Evolutionary conservation across 2,329 filamentous ascomycete genomes (phyloP), one percentile per base, ranked within the genome.

Genomic region (Apiospora arundinis): DNA sequence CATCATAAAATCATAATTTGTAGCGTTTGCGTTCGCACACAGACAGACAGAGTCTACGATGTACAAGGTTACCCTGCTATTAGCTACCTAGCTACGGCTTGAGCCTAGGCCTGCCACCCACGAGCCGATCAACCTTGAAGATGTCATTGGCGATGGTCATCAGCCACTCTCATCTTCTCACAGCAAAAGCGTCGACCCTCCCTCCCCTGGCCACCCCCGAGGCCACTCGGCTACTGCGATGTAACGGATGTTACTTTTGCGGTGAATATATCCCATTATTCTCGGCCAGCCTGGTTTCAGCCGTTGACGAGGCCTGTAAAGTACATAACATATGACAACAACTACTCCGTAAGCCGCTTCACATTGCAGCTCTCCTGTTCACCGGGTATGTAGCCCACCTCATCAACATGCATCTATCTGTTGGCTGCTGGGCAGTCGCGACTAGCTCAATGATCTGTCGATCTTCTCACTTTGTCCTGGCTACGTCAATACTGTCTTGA

Each of bases 61-160:
- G 28, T 9, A 63, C 32, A 40, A 40, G 32, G 56, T 32, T 63
- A 63, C 56, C 25, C 52, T 37, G 28, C 7, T 18, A 60, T 32
- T 28, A 9, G 28, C 52, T 9, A 56, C n/a, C n/a, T 25, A 16
- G 14, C 14, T 18, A 60, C 28, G 52, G 32, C 32, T 40, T 32
- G 40, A 40, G 32, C 56, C 52, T 21, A 63, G 56, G 18, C 28
- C 32, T n/a, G 21, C 56, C 56, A 40, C 16, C 32, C 32, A 63
- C 9, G 21, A 63, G 56, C 56, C 56, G 32, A 40, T 23, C 40
- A 25, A 67, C 65, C 40, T 28, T 67, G 65, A 67, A 46, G 40
- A 67, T 67, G 65, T 67, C n/a, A 67, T 67, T 67, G 65, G 65
- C 28, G 65, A 67, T 45, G 40, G 65, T 16, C 12, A 67, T 67